Conservation (phyloP, 1,139 yeast species). For the Blastobotrys apis region DNA sequence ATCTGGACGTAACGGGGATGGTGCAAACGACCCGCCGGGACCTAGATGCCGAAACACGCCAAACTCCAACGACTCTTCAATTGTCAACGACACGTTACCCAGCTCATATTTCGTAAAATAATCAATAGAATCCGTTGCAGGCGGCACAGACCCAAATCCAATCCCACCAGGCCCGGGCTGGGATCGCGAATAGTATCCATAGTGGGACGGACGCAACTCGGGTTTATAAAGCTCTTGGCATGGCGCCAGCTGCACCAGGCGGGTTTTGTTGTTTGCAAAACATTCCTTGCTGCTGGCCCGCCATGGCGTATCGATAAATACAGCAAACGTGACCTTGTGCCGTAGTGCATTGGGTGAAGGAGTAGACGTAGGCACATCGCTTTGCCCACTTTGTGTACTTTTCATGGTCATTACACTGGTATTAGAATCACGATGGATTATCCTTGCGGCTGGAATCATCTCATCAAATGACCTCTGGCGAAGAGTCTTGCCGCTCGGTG, state of each 20-base stretch:
- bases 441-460: constrained; percentile 29
- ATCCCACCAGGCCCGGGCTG: constrained; percentile 53
- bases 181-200: constrained; percentile 35
- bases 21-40: constrained; percentile 45
- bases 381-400: too few relatives aligned
- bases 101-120: constrained; percentile 17
- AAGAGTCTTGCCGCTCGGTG: constrained; percentile 1
- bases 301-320: constrained; percentile 71
- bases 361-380: neutral
- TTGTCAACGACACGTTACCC: constrained; percentile 74
- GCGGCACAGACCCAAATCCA: constrained; percentile 63
- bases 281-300: constrained; percentile 61
- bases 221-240: constrained; percentile 51
- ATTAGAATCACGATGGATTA: constrained; percentile 27
- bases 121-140: constrained; percentile 19
- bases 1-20: constrained; percentile 26
- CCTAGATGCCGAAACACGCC: constrained; percentile 73
- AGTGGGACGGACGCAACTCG: constrained; percentile 26
- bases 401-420: neutral
- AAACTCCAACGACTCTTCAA: constrained; percentile 75
- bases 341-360: constrained; percentile 10
- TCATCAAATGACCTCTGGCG: constrained; percentile 14
- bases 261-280: constrained; percentile 59
- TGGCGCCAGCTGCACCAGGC: constrained; percentile 64
- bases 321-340: constrained; percentile 50